Percentiles rank a stretch among this genome's conserved stretches.
phyloP scores from a whole-genome alignment of 2,329 filamentous ascomycete genomes.

The Xylariaceae sp. region DNA sequence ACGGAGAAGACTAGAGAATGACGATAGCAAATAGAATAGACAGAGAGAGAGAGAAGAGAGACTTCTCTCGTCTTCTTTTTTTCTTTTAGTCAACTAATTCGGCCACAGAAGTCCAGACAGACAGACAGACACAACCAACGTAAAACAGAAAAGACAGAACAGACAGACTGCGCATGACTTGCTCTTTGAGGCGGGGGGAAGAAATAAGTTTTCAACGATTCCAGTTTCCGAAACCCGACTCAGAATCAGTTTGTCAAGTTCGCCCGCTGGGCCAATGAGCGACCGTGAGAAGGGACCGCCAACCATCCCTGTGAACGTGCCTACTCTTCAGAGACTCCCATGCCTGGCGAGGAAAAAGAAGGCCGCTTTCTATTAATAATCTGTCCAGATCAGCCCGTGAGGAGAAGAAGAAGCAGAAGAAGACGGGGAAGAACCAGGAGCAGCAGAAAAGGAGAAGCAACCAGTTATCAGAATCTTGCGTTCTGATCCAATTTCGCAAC shows the following conservation, averaged over 20 bases:
- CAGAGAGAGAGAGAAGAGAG: too few relatives aligned
- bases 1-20: too few relatives aligned
- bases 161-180: constrained; percentile 5
- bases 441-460: too few relatives aligned
- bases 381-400: too few relatives aligned
- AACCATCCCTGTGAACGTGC: constrained; percentile 26
- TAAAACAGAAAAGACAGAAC: background rate
- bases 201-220: constrained; percentile 29
- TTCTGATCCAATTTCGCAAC: too few relatives aligned
- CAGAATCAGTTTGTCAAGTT: constrained; percentile 33
- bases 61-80: background rate
- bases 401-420: too few relatives aligned
- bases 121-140: background rate
- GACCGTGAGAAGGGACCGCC: constrained; percentile 5
- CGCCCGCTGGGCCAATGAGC: constrained; percentile 29
- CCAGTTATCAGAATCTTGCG: too few relatives aligned
- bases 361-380: constrained; percentile 29
- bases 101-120: background rate
- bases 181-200: constrained; percentile 19
- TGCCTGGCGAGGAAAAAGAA: constrained; percentile 26
- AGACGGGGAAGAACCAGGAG: too few relatives aligned
- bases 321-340: constrained; percentile 28
- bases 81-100: constrained; percentile 8
- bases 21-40: too few relatives aligned
- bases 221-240: constrained; percentile 34